Percentiles rank a stretch among this genome's conserved stretches.
Evolutionary conservation across 768 basidiomycete species (phyloP).

Genomic region (Mrakia frigida): DNA sequence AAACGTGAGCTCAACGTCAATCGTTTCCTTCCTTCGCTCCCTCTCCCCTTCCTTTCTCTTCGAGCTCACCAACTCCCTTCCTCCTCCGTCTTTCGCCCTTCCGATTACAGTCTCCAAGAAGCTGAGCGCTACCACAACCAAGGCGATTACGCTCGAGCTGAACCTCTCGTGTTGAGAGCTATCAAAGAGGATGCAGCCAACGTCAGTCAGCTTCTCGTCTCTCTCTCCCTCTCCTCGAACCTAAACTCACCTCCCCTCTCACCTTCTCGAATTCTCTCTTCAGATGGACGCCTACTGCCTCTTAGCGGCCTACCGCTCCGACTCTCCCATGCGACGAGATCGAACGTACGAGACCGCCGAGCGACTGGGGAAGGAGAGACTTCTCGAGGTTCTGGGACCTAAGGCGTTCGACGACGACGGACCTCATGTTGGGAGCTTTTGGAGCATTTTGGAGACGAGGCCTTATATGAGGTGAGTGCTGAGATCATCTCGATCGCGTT

Average conservation of each 20-base stretch:
- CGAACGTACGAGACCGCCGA: conserved; percentile 6
- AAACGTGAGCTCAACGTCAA: not conserved
- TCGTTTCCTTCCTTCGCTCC: too few species aligned
- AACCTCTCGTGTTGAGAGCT: not conserved
- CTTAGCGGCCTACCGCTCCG: not conserved
- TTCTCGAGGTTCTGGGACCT: not conserved
- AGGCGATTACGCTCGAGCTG: conserved; percentile 2
- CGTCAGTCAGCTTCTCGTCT: not conserved
- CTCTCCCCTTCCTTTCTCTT: not conserved
- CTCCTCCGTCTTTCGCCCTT: not conserved
- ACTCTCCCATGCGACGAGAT: not conserved
- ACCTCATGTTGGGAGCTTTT: not conserved
- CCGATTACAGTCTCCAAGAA: not conserved
- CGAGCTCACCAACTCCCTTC: not conserved
- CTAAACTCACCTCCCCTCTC: not conserved
- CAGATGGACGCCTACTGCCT: conserved; percentile 22
- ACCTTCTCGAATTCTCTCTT: too few species aligned
- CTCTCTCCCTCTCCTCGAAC: not conserved
- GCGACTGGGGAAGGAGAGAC: not conserved
- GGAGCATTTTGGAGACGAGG: conserved; percentile 2
- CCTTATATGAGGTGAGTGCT: conserved; percentile 16
- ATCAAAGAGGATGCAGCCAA: conserved; percentile 6
- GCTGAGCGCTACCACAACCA: not conserved
- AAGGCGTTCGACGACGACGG: conserved; percentile 13
- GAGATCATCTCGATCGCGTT: too few species aligned